A percentile compares a stretch with the other conserved stretches of the same genome.
phyloP scores from a whole-genome alignment of 345 rosid genomes.

The Acer negundo region DNA sequence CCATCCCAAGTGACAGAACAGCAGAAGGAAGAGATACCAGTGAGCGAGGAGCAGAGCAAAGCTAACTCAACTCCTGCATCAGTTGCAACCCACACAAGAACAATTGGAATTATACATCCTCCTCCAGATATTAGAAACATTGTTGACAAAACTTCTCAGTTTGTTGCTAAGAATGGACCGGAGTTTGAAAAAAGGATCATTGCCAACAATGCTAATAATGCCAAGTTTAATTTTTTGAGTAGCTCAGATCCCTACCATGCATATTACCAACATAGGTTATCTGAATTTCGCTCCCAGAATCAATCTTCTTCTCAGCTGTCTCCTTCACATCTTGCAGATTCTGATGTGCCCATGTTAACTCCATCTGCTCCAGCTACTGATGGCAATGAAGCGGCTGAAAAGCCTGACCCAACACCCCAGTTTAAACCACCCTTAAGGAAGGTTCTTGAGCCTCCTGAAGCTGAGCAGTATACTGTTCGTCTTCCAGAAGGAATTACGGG shows the following conservation, averaged over 20 bases:
- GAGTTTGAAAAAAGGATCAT: conserved; percentile 64
- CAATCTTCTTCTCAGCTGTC: conserved; percentile 45
- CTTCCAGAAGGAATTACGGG: conserved; percentile 73
- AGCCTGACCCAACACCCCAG: conserved; percentile 41
- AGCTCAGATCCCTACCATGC: conserved; percentile 61
- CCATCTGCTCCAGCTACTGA: conserved; percentile 29
- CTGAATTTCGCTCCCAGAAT: conserved; percentile 58
- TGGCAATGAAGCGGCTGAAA: conserved; percentile 23
- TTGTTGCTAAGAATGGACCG: conserved; percentile 65
- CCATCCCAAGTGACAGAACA: conserved; percentile 43
- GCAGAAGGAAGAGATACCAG: conserved; percentile 25
- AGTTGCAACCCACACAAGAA: conserved; percentile 63
- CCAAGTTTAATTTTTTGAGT: conserved; percentile 59
- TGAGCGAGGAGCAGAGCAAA: conserved; percentile 35
- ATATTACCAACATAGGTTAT: conserved; percentile 53
- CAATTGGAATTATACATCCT: conserved; percentile 65
- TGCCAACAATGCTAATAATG: conserved; percentile 59
- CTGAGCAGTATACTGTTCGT: conserved; percentile 56
- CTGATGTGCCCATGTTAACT: conserved; percentile 30
- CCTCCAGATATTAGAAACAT: conserved; percentile 64
- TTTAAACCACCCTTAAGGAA: conserved; percentile 45
- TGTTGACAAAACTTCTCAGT: conserved; percentile 63
- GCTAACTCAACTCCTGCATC: conserved; percentile 34
- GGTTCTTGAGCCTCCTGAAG: conserved; percentile 61
- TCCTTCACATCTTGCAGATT: conserved; percentile 37